phyloP scores from a whole-genome alignment of 2,329 filamentous ascomycete genomes.

The Aspergillus sp. region DNA sequence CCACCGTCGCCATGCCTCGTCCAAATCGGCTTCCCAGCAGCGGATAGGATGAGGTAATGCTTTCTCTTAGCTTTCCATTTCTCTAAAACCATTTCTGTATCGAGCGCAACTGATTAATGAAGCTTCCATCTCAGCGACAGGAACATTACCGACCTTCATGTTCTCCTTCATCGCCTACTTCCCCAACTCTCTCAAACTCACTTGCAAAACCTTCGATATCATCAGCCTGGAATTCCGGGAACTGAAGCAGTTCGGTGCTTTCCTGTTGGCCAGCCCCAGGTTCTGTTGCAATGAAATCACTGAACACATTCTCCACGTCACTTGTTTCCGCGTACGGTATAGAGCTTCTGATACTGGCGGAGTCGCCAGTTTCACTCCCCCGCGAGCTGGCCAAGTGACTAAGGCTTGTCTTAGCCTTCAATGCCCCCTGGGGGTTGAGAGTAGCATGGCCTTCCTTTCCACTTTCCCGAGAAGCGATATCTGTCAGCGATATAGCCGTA shows the following conservation, averaged over 20 bases:
- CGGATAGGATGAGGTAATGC: constrained; percentile 94
- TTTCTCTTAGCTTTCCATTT: constrained; percentile 92
- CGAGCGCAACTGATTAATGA: background rate
- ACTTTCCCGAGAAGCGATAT: constrained; percentile 73
- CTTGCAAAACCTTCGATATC: constrained; percentile 66
- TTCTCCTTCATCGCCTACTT: constrained; percentile 52
- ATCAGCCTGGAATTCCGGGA: constrained; percentile 40
- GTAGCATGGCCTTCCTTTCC: constrained; percentile 61
- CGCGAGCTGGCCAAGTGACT: constrained; percentile 46
- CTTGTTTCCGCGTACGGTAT: constrained; percentile 58
- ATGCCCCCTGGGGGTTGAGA: constrained; percentile 29
- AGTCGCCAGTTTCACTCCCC: constrained; percentile 53
- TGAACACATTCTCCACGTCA: constrained; percentile 80
- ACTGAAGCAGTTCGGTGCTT: constrained; percentile 32
- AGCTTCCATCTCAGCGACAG: background rate
- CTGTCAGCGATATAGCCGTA: constrained; percentile 78
- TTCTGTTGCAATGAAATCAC: constrained; percentile 60
- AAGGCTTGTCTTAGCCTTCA: constrained; percentile 37
- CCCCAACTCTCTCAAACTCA: constrained; percentile 74
- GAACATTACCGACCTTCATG: constrained; percentile 54
- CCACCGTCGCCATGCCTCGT: constrained; percentile 89
- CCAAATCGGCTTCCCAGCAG: constrained; percentile 95
- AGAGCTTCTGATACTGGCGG: constrained; percentile 51
- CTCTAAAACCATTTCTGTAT: constrained; percentile 53
- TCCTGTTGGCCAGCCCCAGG: constrained; percentile 40